Base-by-base conservation (phyloP, 805 yeast species). In the Scheffersomyces amazonensis region DNA sequence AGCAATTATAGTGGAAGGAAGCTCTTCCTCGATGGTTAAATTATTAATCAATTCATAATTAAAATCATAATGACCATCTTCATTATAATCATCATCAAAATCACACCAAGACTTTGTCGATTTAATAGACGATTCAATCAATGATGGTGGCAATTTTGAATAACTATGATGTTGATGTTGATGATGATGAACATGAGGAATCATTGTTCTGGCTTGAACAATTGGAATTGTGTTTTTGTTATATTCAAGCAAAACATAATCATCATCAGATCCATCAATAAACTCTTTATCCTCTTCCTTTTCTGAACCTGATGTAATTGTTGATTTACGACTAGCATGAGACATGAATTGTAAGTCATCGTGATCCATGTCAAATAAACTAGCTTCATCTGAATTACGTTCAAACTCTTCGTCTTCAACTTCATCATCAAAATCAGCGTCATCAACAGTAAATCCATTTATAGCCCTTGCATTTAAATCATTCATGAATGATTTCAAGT, bases 391-490 rank as follows among this genome's bases (percentile, higher is more conserved):
- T 15, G 12, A 5, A 6, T 19, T 8, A 28, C n/a, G 10, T 16
- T 30, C 30, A 9, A 31, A 34, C 11, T 36, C 28, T n/a, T 30
- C 41, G 20, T 33, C 52, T 32, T 35, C 42, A 13, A 38, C 33
- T 12, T 43, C 42, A 15, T 42, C 36, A 20, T 17, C 39, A n/a
- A 30, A 10, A 17, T 22, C 16, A 13, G 17, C 75, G 42, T 75
- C 78, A 49, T 73, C 77, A 16, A 69, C 49, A 5, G 71, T 70
- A 40, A 71, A 66, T 12, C 80, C 80, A 37, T 52, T 56, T 22
- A 54, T 53, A 51, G 60, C 53, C 40, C 58, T 47, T n/a, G 42
- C 45, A 42, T 42, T 42, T 15, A 69, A 52, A 15, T 57, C 62
- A 3, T 27, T 31, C 35, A 62, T 42, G 42, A 71, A 74, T 35